phyloP scores from a whole-genome alignment of 306 rosid species.

The Luffa aegyptiaca region DNA sequence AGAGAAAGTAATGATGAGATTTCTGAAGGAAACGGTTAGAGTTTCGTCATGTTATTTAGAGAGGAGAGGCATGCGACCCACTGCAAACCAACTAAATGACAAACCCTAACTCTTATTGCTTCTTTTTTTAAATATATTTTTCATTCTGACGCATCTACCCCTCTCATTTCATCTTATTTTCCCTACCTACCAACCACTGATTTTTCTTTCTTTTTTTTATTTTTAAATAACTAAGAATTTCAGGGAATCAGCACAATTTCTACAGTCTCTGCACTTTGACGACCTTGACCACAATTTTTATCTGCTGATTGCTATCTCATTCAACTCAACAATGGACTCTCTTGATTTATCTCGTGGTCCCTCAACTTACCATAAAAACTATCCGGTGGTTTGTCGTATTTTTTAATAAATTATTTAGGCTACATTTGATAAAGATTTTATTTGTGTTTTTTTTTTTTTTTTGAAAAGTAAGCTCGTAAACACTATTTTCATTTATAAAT shows the following conservation, averaged over 20 bases:
- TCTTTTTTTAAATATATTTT: background rate
- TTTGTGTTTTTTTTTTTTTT: too few relatives aligned
- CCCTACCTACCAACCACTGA: background rate
- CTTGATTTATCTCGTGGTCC: background rate
- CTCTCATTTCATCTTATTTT: background rate
- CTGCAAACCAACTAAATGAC: background rate
- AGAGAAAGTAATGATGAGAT: background rate
- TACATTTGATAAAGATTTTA: too few relatives aligned
- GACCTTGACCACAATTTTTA: background rate
- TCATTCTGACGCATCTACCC: background rate
- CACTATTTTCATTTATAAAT: too few relatives aligned
- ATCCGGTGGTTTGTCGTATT: background rate
- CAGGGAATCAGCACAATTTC: background rate
- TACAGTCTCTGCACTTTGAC: background rate
- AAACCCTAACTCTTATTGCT: background rate
- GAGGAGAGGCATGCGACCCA: background rate
- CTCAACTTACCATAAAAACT: background rate
- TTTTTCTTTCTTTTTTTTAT: too few relatives aligned
- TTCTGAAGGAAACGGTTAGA: conserved; percentile 1
- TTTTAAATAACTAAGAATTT: too few relatives aligned
- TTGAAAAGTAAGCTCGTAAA: too few relatives aligned
- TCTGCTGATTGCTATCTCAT: background rate
- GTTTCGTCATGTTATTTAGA: background rate
- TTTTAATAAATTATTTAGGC: background rate
- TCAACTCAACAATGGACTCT: background rate